phyloP scores from a whole-genome alignment of 2,329 filamentous ascomycete species.

The Neonectria faginata region DNA sequence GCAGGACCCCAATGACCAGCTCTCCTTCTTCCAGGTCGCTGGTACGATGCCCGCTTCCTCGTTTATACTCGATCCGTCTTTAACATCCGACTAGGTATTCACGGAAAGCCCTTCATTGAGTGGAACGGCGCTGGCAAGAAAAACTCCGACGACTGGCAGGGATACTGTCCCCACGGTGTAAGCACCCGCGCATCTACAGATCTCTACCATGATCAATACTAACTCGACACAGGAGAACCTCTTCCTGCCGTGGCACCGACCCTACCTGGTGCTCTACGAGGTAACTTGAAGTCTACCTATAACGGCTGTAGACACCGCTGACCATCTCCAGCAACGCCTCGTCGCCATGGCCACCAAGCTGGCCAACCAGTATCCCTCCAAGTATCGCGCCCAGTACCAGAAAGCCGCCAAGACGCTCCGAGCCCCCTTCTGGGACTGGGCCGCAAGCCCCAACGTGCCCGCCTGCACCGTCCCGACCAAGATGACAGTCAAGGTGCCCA shows the following conservation, averaged over 20 bases:
- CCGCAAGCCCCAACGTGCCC: slow-evolving; percentile 54
- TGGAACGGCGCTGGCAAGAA: slow-evolving; percentile 56
- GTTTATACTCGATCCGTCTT: neutral
- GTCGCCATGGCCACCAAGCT: slow-evolving; percentile 14
- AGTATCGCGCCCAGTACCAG: slow-evolving; percentile 52
- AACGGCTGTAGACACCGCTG: neutral
- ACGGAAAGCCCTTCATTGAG: slow-evolving; percentile 56
- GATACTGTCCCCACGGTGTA: slow-evolving; percentile 63
- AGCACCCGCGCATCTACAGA: neutral
- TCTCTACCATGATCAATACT: slow-evolving; percentile 7
- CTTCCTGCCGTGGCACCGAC: slow-evolving; percentile 67
- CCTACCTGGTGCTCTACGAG: slow-evolving; percentile 67
- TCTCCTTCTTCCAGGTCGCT: slow-evolving; percentile 63
- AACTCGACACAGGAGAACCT: slow-evolving; percentile 55
- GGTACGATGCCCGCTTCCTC: slow-evolving; percentile 49
- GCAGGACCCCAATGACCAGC: slow-evolving; percentile 53
- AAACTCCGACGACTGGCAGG: slow-evolving; percentile 48
- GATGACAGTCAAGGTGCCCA: slow-evolving; percentile 56
- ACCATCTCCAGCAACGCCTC: slow-evolving; percentile 4
- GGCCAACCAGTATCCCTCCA: slow-evolving; percentile 50
- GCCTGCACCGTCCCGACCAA: slow-evolving; percentile 48
- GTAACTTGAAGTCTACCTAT: neutral
- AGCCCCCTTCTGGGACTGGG: slow-evolving; percentile 69
- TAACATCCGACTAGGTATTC: slow-evolving; percentile 49
- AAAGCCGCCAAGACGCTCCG: slow-evolving; percentile 61